Evolutionary conservation across 192 early-diverging fungal species (phyloP).

Genomic region (Mortierella hygrophila): DNA sequence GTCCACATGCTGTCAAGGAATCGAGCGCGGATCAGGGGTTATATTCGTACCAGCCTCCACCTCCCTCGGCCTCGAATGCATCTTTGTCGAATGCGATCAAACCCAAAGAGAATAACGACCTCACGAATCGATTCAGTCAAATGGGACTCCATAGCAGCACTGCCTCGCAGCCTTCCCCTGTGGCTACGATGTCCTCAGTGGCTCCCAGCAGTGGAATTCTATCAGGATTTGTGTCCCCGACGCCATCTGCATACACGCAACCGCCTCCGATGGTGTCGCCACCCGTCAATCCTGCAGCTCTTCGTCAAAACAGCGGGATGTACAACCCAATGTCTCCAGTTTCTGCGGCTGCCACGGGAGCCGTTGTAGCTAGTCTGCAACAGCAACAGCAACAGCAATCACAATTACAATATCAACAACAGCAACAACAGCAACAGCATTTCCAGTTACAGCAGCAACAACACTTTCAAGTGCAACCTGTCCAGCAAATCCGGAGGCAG

Average conservation of each 20-base stretch:
- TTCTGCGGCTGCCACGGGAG: conserved; percentile 37
- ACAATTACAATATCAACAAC: neutral
- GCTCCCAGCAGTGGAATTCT: neutral
- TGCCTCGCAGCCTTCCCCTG: neutral
- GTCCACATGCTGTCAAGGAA: conserved; percentile 34
- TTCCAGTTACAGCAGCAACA: conserved; percentile 7
- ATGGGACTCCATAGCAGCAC: conserved; percentile 5
- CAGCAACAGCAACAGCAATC: conserved; percentile 16
- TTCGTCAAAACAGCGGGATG: neutral
- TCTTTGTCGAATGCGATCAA: neutral
- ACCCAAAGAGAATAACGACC: conserved; percentile 10
- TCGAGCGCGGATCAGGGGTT: neutral
- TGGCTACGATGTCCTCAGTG: neutral
- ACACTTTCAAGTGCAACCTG: conserved; percentile 12
- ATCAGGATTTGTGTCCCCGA: neutral
- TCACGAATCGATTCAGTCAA: conserved; percentile 26
- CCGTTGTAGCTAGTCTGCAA: conserved; percentile 31
- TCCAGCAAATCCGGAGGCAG: conserved; percentile 26
- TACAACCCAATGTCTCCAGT: conserved; percentile 37
- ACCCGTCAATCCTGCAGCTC: neutral
- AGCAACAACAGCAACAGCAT: conserved; percentile 1
- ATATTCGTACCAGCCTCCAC: conserved; percentile 40
- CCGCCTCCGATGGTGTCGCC: conserved; percentile 13
- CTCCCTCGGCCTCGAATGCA: neutral
- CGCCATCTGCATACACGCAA: neutral